Base-by-base conservation (phyloP, 176 grass and related monocot genomes). In the Tillandsia fasciculata region DNA sequence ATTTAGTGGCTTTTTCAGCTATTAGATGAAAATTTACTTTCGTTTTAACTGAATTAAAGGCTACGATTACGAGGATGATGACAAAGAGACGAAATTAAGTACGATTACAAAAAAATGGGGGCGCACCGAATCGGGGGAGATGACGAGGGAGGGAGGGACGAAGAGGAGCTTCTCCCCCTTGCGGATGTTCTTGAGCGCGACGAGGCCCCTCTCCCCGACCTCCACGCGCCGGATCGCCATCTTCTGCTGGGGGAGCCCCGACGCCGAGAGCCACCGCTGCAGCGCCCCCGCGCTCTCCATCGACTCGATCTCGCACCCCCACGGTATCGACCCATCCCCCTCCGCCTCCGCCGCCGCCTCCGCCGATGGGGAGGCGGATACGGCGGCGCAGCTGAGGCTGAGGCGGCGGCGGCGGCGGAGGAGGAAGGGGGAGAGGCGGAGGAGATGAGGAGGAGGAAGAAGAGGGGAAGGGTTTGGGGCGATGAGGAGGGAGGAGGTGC, bases 151-250 rank as follows among this genome's bases (percentile, higher is more conserved):
- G 57, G 89, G 94, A 28, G 94, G 94, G 75, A 99, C 94, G 68
- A 99, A 93, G 61, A 99, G 94, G 61, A 99, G 77, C 66, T 99
- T 99, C 94, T 99, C 89, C 52, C 89, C 86, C 64, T 93, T 99
- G 10, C 94, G 78, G 70, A 90, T 83, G 80, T 93, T 97, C 68
- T 83, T 99, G 52, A 99, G 78, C 7, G 94, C 84, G 6, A 99
- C 94, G 26, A 99, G 89, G 61, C 94, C 89, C 65, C 94, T 85
- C 78, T 99, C 94, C 6, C 94, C 94, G 33, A 99, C 52, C 17
- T 90, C 84, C 48, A 99, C 94, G 65, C 82, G 73, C 51, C 83
- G 79, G 15, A 99, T 87, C 12, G 61, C 87, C 77, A 99, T 23
- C 29, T 91, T 82, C 75, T 99, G 94, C 24, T 79, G 67, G 2